phyloP scores from a whole-genome alignment of 495 filamentous ascomycete species.

The Penicillium soppii region DNA sequence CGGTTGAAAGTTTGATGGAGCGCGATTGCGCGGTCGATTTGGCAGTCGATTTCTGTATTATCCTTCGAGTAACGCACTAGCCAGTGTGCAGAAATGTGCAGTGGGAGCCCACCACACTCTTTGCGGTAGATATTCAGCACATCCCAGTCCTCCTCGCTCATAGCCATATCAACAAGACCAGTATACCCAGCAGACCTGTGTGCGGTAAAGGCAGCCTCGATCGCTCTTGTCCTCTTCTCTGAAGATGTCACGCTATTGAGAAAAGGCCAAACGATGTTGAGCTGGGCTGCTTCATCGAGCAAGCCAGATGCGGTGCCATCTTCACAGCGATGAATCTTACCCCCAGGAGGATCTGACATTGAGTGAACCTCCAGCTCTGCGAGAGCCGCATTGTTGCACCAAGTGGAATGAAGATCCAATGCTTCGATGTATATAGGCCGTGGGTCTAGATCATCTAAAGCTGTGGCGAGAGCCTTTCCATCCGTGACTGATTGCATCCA shows the following conservation, averaged over 20 bases:
- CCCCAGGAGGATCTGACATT: slow-evolving; percentile 53
- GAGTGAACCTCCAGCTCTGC: slow-evolving; percentile 48
- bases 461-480: slow-evolving; percentile 44
- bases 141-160: slow-evolving; percentile 57
- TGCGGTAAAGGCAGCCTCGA: slow-evolving; percentile 22
- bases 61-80: slow-evolving; percentile 47
- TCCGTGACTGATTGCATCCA: slow-evolving; percentile 63
- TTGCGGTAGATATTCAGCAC: slow-evolving; percentile 42
- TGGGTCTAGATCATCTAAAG: slow-evolving; percentile 50
- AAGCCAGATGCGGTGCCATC: slow-evolving; percentile 51
- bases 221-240: slow-evolving; percentile 47
- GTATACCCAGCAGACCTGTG: slow-evolving; percentile 30
- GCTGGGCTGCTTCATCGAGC: slow-evolving; percentile 55
- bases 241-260: slow-evolving; percentile 49
- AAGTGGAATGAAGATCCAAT: slow-evolving; percentile 61
- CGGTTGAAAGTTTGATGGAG: slow-evolving; percentile 43
- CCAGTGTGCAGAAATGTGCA: slow-evolving; percentile 59
- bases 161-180: slow-evolving; percentile 60
- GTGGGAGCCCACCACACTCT: slow-evolving; percentile 28
- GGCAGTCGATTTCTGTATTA: slow-evolving; percentile 38
- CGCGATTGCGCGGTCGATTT: slow-evolving; percentile 55
- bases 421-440: slow-evolving; percentile 61
- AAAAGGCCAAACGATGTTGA: slow-evolving; percentile 61
- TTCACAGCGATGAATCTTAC: slow-evolving; percentile 51
- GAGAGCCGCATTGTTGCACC: slow-evolving; percentile 58